Base-by-base conservation (phyloP, 352 stramenopile genomes). In the Globisporangium nunn region DNA sequence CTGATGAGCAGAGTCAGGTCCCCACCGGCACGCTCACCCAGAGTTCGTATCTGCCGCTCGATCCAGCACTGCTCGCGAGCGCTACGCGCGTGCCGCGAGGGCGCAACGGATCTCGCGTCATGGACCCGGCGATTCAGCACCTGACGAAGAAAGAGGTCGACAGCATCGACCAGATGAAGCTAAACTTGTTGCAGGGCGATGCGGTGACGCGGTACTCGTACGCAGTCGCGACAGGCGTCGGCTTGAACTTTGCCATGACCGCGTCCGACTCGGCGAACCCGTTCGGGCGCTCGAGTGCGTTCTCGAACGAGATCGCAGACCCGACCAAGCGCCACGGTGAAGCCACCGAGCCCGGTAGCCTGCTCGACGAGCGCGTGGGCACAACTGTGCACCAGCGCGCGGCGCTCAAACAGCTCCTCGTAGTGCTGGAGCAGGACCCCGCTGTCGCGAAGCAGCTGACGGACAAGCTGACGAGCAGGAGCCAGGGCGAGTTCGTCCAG, bases 231-330 rank as follows among this genome's bases (percentile, higher is more conserved):
- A 87, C 77, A 0, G 81, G 81, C 8, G 57, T 77, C 4, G 79
- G 75, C 0, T 43, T 91, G 3, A 67, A 85, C 55, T 89, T 85
- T 52, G 56, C 66, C 4, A 73, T 70, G 3, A 79, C 78, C 1
- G 61, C 59, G 14, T 85, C 77, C 0, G 81, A 89, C 50, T 70
- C 66, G 33, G 52, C 52, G 1, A 91, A 91, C 44, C 66, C 75
- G 1, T 89, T 91, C 54, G 77, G 65, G 0, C 67, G 81, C 6
- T 88, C 75, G 1, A 88, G 78, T 40, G 68, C 77, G 2, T 91
- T 91, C 64, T 84, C 81, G 4, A 91, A 87, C 56, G 78, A 91
- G 45, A 78, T 89, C 48, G 63, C 55, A 0, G 81, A 91, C 35
- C 50, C 75, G 12, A 70, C 70, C 46, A 91, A 87, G 54, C 77